Evolutionary conservation across 2,329 filamentous ascomycete genomes (phyloP).

Genomic region (Ophiostoma pallidulum): DNA sequence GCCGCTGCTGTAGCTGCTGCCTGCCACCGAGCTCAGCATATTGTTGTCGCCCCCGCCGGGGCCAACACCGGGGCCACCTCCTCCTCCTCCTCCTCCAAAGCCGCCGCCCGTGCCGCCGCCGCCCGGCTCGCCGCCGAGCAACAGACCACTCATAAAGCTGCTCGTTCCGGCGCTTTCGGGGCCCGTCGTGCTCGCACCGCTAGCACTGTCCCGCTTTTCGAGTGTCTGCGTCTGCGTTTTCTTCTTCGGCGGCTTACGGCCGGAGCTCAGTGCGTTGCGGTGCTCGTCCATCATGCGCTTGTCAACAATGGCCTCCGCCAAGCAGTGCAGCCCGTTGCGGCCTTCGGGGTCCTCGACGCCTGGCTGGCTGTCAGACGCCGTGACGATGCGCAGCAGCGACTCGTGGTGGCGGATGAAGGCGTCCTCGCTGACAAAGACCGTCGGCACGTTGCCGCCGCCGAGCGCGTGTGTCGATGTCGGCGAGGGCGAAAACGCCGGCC

Average conservation of each 20-base stretch:
- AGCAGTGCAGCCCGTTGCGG: slow-evolving; percentile 48
- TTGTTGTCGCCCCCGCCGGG: no score
- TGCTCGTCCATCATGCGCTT: slow-evolving; percentile 28
- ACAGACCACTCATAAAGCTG: slow-evolving; percentile 12
- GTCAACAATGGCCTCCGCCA: slow-evolving; percentile 44
- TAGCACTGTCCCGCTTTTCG: slow-evolving; percentile 23
- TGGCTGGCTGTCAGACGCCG: slow-evolving; percentile 25
- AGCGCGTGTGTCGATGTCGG: slow-evolving; percentile 6
- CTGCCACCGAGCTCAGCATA: no score
- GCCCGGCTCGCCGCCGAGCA: slow-evolving; percentile 10
- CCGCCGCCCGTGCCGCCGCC: slow-evolving; percentile 1
- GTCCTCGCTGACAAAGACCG: slow-evolving; percentile 16
- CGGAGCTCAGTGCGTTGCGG: slow-evolving; percentile 21
- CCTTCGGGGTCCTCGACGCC: slow-evolving; percentile 34
- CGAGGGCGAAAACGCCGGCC: no score
- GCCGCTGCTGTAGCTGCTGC: background rate
- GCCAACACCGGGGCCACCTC: no score
- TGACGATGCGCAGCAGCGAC: slow-evolving; percentile 30
- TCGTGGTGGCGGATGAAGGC: slow-evolving; percentile 25
- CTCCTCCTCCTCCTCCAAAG: background rate
- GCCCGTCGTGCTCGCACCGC: no score
- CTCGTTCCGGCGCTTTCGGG: no score
- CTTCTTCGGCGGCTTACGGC: slow-evolving; percentile 24
- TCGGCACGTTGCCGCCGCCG: slow-evolving; percentile 12
- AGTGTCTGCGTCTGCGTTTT: no score